Percentiles rank a stretch among this genome's conserved stretches.
These are phyloP conservation scores for Dictyostelium firmibasis DNA, from an alignment of 78 protist species.

Conservation along the genomic window DNA sequence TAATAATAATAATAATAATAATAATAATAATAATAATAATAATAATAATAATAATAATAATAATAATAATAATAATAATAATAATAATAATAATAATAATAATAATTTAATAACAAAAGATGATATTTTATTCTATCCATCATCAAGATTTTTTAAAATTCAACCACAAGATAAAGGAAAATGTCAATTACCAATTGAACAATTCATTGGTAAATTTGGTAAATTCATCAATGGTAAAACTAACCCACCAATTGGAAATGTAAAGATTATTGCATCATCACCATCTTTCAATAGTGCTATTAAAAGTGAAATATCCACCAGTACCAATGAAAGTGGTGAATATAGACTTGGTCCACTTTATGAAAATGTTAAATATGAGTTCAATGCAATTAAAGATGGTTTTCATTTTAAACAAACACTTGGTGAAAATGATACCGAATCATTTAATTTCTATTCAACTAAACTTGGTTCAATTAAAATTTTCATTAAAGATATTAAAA, in stretches of 20 bases:
- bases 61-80: no score
- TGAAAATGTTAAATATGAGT: neutral
- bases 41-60: neutral
- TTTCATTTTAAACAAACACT: neutral
- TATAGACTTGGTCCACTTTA: neutral
- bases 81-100: neutral
- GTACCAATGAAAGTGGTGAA: neutral
- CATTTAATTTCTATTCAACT: neutral
- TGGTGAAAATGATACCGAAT: neutral
- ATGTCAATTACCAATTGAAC: neutral
- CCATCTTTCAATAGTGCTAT: neutral
- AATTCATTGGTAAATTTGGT: neutral
- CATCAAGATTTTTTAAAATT: neutral
- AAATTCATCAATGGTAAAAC: neutral
- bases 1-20: neutral
- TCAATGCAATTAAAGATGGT: neutral
- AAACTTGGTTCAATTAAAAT: neutral
- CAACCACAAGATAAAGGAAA: neutral
- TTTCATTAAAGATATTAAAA: neutral
- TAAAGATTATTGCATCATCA: neutral
- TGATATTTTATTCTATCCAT: neutral
- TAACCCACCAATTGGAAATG: neutral
- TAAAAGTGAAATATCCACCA: neutral
- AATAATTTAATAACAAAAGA: neutral
- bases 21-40: neutral